Percentiles rank a stretch among this genome's conserved stretches.
Conservation (phyloP, 495 filamentous ascomycete species). For the Poronia punctata region DNA sequence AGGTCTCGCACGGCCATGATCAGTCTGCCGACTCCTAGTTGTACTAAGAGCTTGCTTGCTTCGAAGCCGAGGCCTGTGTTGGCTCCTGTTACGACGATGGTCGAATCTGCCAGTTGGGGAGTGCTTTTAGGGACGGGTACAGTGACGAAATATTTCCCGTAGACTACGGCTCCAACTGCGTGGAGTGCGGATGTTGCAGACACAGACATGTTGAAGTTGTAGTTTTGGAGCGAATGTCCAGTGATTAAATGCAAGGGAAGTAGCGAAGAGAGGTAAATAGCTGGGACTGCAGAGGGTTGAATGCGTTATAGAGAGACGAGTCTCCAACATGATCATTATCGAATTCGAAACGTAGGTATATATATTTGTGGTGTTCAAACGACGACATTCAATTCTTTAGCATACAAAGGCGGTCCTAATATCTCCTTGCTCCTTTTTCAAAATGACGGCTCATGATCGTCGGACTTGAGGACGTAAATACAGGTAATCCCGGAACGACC, state of each 20-base stretch:
- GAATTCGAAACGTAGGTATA: too few relatives aligned
- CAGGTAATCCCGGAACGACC: too few relatives aligned
- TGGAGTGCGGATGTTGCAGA: background rate
- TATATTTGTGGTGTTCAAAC: too few relatives aligned
- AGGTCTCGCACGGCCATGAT: conserved; percentile 41
- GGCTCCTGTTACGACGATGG: conserved; percentile 41
- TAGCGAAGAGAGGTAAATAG: background rate
- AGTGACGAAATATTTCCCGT: conserved; percentile 2
- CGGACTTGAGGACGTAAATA: too few relatives aligned
- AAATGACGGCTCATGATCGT: too few relatives aligned
- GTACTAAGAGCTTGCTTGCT: conserved; percentile 35
- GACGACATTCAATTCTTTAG: too few relatives aligned
- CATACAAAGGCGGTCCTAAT: too few relatives aligned
- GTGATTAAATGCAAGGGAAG: background rate
- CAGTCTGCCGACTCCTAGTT: conserved; percentile 30
- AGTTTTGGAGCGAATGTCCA: too few relatives aligned
- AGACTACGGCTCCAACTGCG: background rate
- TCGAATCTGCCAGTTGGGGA: conserved; percentile 2
- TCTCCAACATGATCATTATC: too few relatives aligned
- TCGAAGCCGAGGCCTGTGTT: conserved; percentile 45
- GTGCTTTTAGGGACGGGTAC: conserved; percentile 2
- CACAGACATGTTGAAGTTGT: conserved; percentile 1
- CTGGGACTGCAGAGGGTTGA: background rate
- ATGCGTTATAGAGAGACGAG: too few relatives aligned
- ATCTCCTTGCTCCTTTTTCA: too few relatives aligned